Evolutionary conservation across 441 rosid genomes (phyloP), one percentile per base, ranked within the genome.

Genomic region (Pelargonium fulgidum): DNA sequence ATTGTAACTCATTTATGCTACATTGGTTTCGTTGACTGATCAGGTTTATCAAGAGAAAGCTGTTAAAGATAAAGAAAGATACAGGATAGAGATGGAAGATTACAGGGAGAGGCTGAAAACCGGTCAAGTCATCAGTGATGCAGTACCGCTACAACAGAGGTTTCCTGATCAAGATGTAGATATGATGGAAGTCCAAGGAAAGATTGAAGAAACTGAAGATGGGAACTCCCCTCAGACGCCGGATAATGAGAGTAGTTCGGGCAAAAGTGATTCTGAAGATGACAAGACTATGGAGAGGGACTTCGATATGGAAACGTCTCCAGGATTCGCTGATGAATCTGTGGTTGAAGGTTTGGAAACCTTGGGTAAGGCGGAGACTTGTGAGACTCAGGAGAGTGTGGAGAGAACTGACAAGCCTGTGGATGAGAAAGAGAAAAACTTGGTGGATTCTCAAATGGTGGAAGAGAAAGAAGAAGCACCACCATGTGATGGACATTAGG

Each of bases 11-110:
- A 5, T 48, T 13, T 12, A 48, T 13, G 16, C 19, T 12, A 48
- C 56, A 48, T 48, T 48, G 56, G 16, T 14, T 48, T 39, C 16
- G 56, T n/a, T 13, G 17, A n/a, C 2, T n/a, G 19, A 52, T 62
- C 77, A 91, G 99, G 85, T 92, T 66, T 92, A 92, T 72, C 95
- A 92, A 77, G 95, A 84, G 70, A 86, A 84, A 75, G 99, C 98
- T 6, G 68, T 82, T 62, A 81, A 81, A 77, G 99, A 94, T 66
- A 94, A 89, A 79, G 96, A 94, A 84, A 75, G 99, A 64, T 94
- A 94, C 77, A 80, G 86, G 81, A 48, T 68, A 72, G 97, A 94
- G 81, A 90, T 92, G 99, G 97, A 87, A 75, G 86, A 71, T 68
- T 92, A 94, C 79, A 80, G 82, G 72, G 96, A 88, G 83, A 86